Evolutionary conservation across 75 land plant genomes (phyloP).

Genomic region (Pinus albicaulis): DNA sequence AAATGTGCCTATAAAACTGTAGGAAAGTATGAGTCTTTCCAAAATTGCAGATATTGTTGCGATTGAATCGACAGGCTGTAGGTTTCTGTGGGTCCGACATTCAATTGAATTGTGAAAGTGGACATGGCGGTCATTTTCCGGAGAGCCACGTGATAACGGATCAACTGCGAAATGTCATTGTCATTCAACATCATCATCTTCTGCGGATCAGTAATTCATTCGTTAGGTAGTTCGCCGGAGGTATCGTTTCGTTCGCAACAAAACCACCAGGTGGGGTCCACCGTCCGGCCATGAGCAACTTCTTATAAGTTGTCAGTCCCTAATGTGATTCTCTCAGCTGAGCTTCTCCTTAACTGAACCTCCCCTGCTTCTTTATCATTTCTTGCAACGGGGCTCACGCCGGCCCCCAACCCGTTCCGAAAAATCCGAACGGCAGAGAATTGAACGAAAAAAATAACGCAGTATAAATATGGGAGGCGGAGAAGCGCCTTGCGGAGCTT

Average conservation of each 20-base stretch:
- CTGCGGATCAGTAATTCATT: not conserved
- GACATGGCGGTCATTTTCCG: not conserved
- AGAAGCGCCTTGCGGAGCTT: constrained; percentile 40
- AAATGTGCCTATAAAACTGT: too few relatives aligned
- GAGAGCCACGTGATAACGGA: not conserved
- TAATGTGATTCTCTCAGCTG: not conserved
- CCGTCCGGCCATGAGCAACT: not conserved
- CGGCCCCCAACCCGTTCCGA: too few relatives aligned
- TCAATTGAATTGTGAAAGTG: too few relatives aligned
- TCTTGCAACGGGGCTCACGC: too few relatives aligned
- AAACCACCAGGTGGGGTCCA: not conserved
- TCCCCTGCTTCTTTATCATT: not conserved
- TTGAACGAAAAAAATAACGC: too few relatives aligned
- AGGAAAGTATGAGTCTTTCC: too few relatives aligned
- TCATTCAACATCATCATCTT: not conserved
- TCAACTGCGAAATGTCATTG: not conserved
- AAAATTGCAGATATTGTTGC: too few relatives aligned
- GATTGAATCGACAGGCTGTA: too few relatives aligned
- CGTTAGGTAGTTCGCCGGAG: too few relatives aligned
- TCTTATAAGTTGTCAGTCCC: not conserved
- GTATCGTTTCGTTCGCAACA: too few relatives aligned
- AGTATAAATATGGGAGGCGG: not conserved
- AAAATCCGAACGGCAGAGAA: not conserved
- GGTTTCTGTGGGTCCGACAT: too few relatives aligned
- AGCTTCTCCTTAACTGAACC: not conserved